Conservation (phyloP, 306 rosid genomes). For the Canavalia ensiformis region DNA sequence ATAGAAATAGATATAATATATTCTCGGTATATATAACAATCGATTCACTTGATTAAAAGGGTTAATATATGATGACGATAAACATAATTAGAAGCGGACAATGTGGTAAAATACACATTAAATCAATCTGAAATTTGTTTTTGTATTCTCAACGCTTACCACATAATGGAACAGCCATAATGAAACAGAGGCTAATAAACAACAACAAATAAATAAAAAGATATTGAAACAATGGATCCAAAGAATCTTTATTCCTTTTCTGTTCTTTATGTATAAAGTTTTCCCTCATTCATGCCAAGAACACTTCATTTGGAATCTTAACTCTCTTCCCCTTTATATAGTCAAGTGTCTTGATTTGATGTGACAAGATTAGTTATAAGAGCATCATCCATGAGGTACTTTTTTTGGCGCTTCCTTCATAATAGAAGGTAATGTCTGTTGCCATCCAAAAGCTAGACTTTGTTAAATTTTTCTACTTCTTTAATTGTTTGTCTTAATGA, state of each 20-base stretch:
- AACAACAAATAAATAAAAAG: background rate
- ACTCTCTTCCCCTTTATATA: slow-evolving; percentile 49
- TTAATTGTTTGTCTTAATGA: slow-evolving; percentile 45
- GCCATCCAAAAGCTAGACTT: slow-evolving; percentile 49
- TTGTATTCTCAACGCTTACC: background rate
- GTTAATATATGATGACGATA: background rate
- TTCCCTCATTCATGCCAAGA: slow-evolving; percentile 15
- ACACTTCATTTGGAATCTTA: slow-evolving; percentile 56
- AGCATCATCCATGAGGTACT: slow-evolving; percentile 49
- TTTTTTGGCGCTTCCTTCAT: slow-evolving; percentile 43
- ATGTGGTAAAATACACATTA: slow-evolving; percentile 20
- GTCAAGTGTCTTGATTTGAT: slow-evolving; percentile 49
- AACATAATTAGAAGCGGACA: slow-evolving; percentile 10
- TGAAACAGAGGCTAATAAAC: background rate
- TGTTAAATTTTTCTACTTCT: slow-evolving; percentile 28
- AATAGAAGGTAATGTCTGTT: slow-evolving; percentile 50
- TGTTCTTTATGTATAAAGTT: slow-evolving; percentile 1
- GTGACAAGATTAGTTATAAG: slow-evolving; percentile 55
- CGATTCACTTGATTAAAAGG: too few species aligned
- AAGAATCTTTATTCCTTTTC: slow-evolving; percentile 32
- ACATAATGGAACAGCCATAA: background rate
- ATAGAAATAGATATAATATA: too few species aligned
- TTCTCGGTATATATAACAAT: too few species aligned
- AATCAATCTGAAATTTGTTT: slow-evolving; percentile 3
- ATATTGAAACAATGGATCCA: background rate